Base-by-base conservation (phyloP, 805 yeast genomes). In the Candida maris region DNA sequence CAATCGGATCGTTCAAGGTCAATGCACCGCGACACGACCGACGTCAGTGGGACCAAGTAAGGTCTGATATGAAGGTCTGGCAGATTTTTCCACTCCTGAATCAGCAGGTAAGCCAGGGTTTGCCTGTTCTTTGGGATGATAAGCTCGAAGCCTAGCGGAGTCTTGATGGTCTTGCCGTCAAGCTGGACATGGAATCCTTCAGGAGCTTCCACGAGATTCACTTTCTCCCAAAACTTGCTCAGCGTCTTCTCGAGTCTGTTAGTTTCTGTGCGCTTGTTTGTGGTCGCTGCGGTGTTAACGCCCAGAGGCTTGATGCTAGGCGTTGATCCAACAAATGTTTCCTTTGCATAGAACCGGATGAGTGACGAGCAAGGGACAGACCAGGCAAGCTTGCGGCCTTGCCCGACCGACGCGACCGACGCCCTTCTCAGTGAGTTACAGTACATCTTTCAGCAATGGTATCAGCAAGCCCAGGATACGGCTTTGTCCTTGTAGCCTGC, bases 51-150 rank as follows among this genome's bases (percentile, higher is more conserved):
- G 28, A 93, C 70, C 25, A 84, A 66, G 54, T 83, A 85, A 13
- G 88, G 81, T 58, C 82, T 84, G 51, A 89, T 75, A 31, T 75
- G 67, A 42, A 81, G 68, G 39, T 71, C 71, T 3, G 91, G 75
- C 38, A 93, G 64, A 27, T 74, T 73, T 38, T 77, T 71, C 98
- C 98, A 93, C 62, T 93, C 99, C 52, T 86, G 86, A 26, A 79
- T 79, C 24, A 93, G 67, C 49, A 91, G 60, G 44, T 79, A 69
- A 0, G 96, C 96, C 45, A 93, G 65, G 7, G 76, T 62, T 41
- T 65, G 64, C 52, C 81, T 80, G 6, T 63, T 44, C 18, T 56
- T 52, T 4, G 96, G 95, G 10, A 93, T 62, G 1, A 75, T 62
- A 34, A 93, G 60, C 17, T 74, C 70, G 57, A 79, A 70, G 3